A percentile compares a stretch with the other conserved stretches of the same genome.
Conservation (phyloP, 257 asterid species). For the Voacanga thouarsii region DNA sequence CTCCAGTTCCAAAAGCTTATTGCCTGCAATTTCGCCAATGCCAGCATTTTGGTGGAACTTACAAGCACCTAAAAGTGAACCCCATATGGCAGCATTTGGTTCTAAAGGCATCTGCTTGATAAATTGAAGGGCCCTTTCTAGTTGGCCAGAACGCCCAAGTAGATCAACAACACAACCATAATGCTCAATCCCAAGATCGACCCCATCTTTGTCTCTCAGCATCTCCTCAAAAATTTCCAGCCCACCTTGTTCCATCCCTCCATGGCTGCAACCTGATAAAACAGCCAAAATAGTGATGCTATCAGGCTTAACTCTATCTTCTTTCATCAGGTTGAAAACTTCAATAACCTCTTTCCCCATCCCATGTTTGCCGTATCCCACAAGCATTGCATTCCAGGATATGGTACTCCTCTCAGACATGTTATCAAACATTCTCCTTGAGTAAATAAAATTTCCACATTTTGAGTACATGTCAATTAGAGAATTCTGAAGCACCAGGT, state of each 20-base stretch:
- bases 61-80: conserved; percentile 90
- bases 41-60: conserved; percentile 48
- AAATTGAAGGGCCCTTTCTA: conserved; percentile 64
- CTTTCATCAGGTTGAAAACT: conserved; percentile 52
- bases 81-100: conserved; percentile 86
- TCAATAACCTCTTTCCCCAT: conserved; percentile 56
- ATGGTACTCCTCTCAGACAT: conserved; percentile 59
- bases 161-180: conserved; percentile 88
- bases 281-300: conserved; percentile 57
- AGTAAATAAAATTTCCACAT: conserved; percentile 72
- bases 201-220: conserved; percentile 22
- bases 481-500: conserved; percentile 62
- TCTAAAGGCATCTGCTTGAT: conserved; percentile 63
- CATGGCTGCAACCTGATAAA: conserved; percentile 87
- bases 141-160: conserved; percentile 79
- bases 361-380: conserved; percentile 79
- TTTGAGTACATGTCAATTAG: conserved; percentile 88
- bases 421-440: conserved; percentile 62
- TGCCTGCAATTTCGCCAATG: conserved; percentile 66
- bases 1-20: conserved; percentile 58
- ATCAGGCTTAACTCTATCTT: conserved; percentile 49
- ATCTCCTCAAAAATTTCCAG: conserved; percentile 53
- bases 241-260: conserved; percentile 68
- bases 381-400: conserved; percentile 84
- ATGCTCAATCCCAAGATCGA: conserved; percentile 63